Base-by-base conservation (phyloP, 2,329 filamentous ascomycete genomes). In the Fonsecaea pugnacius region DNA sequence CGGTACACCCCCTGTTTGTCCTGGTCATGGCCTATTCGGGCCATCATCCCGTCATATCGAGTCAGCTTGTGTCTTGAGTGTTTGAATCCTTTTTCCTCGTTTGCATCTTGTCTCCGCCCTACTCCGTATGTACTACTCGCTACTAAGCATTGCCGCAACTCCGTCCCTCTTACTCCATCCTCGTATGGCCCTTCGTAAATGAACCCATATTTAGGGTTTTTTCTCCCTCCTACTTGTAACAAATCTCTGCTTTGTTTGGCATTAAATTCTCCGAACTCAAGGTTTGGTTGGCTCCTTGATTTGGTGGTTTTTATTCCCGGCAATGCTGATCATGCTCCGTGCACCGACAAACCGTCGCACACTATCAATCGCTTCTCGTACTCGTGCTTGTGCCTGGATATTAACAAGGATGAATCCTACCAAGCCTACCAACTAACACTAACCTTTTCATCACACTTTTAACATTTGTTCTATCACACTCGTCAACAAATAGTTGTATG, bases 401-500 rank as follows among this genome's bases (percentile, higher is more conserved):
- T 5, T 27, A 4, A 30, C 27, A 30, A 30, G 27, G 27, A 30
- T 30, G 27, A 30, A 30, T 30, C 27, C 27, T 30, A 30, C 27
- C 27, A 30, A 30, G 27, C 27, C 27, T 30, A 4, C 27, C 27
- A 30, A 30, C 27, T 30, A n/a, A 12, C 9, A n/a, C 32, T 35
- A 12, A 27, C 21, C 32, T 30, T 59, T 30, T 38, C 57, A 59
- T 52, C 43, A 48, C 43, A 48, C 43, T 48, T 24, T 48, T 24
- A 18, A 48, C 43, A 5, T 24, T 14, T 10, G n/a, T 36, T 36
- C 4, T 53, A 30, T 53, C 51, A 53, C 50, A 8, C 33, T 52
- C 21, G 43, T 55, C 64, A 55, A 57, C 64, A 66, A 66, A 21
- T 43, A 21, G 24, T 58, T 48, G 51, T 53, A 30, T 57, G 64